These are phyloP conservation scores for Periconia sp. DNA, from an alignment of 2,329 filamentous ascomycete species.

Conservation along the genomic window DNA sequence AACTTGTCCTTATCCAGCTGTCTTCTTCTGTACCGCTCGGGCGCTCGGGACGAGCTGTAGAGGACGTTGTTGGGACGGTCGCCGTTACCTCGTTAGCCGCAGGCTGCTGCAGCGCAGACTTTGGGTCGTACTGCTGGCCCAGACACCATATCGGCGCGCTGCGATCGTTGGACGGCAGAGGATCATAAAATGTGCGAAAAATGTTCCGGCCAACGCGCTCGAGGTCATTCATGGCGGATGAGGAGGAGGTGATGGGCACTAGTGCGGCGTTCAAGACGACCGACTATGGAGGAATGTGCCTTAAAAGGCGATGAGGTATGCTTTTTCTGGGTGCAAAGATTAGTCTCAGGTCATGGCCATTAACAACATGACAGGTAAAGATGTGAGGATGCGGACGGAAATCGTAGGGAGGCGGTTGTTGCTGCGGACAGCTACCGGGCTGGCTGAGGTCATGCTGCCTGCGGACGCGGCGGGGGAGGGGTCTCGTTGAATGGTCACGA, in stretches of 20 bases:
- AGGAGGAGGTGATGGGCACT: constrained; percentile 6
- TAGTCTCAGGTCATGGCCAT: not conserved
- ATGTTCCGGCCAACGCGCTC: constrained; percentile 77
- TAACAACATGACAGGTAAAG: no score
- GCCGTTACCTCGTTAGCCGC: constrained; percentile 16
- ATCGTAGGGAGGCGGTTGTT: no score
- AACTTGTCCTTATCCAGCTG: constrained; percentile 70
- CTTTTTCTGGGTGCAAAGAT: not conserved
- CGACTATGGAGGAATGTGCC: not conserved
- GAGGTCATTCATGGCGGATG: constrained; percentile 68
- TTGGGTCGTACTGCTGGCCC: constrained; percentile 62
- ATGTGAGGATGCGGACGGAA: no score
- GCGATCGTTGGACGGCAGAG: constrained; percentile 81
- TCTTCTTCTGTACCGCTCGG: constrained; percentile 37
- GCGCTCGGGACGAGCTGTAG: constrained; percentile 31
- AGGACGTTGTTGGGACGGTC: constrained; percentile 20
- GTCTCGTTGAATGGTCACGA: not conserved
- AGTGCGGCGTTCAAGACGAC: constrained; percentile 1
- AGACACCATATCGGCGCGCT: constrained; percentile 83
- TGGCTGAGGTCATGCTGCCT: constrained; percentile 6
- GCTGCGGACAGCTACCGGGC: no score
- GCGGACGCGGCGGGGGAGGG: constrained; percentile 2
- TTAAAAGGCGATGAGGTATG: not conserved
- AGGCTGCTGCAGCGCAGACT: constrained; percentile 29
- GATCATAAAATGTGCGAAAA: constrained; percentile 92